Evolutionary conservation across 164 flowering plant species (phyloP), one percentile per base, ranked within the genome.

Genomic region (Brasenia schreberi): DNA sequence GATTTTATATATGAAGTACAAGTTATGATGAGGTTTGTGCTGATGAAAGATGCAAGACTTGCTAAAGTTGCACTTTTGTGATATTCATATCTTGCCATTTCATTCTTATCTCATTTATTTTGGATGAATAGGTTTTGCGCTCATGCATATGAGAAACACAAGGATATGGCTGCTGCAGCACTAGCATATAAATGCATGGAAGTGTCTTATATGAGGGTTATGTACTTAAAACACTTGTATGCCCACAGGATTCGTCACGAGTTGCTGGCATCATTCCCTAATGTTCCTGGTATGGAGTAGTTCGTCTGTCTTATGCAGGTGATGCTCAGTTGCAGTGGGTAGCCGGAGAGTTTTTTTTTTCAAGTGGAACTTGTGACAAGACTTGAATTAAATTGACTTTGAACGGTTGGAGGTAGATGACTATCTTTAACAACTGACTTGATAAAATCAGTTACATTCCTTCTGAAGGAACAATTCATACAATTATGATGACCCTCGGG

Each of bases 171-270:
- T 66, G 81, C 86, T 64, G 90, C 96, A 73, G 83, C 97, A 61
- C 75, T 93, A 76, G 92, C 94, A 53, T 90, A 85, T 78, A 93
- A 93, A 76, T 93, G 98, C 72, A 73, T 81, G 79, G 97, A 93
- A 72, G 94, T 90, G 71, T 89, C 98, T 42, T 82, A 80, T 75
- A 73, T 87, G 88, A 80, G 85, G 79, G 80, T 85, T 33, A 77
- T 85, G 65, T 86, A 82, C 70, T 83, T 68, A 64, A 82, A 77
- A 72, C 73, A 79, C 72, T 69, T 67, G 5, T 74, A 64, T 76
- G 67, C 76, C 39, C 70, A 64, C 69, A 79, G 77, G 72, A 85
- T 84, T 66, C 76, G 83, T 53, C 72, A 73, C 69, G 96, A 88
- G 67, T 68, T 93, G 82, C 96, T 85, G 67, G 61, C 74, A 3